Conservation (phyloP, 2,329 filamentous ascomycete genomes). For the Diaporthe velutina region DNA sequence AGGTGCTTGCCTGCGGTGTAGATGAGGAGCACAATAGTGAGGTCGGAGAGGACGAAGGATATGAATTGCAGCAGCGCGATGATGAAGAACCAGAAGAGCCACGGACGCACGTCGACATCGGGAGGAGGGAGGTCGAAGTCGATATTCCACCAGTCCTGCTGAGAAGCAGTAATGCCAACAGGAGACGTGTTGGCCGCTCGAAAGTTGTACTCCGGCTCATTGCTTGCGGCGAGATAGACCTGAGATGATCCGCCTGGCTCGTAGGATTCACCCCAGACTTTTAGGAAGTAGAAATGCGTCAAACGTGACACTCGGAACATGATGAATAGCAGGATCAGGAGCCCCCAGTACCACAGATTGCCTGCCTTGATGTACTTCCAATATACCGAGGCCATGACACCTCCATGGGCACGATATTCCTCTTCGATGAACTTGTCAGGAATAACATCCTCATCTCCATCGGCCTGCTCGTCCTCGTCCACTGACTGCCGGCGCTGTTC, state of each 20-base stretch:
- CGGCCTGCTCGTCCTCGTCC: constrained; percentile 42
- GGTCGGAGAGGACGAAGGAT: constrained; percentile 71
- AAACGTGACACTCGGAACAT: constrained; percentile 75
- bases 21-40: constrained; percentile 81
- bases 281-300: constrained; percentile 83
- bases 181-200: neutral
- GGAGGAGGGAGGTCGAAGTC: constrained; percentile 73
- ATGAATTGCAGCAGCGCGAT: constrained; percentile 74
- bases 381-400: constrained; percentile 82
- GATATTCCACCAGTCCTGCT: constrained; percentile 45
- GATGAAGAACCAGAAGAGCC: constrained; percentile 78
- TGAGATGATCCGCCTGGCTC: constrained; percentile 46
- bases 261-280: constrained; percentile 88
- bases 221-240: constrained; percentile 33
- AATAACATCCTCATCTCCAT: constrained; percentile 49
- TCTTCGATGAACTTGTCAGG: constrained; percentile 81
- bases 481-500: constrained; percentile 51
- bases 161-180: constrained; percentile 27
- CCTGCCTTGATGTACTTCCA: constrained; percentile 89
- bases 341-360: constrained; percentile 78
- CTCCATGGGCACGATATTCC: constrained; percentile 79
- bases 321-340: constrained; percentile 73
- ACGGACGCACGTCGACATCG: constrained; percentile 75
- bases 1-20: constrained; percentile 83
- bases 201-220: constrained; percentile 21